Base-by-base conservation (phyloP, 495 filamentous ascomycete genomes). In the Sordaria brevicollis region DNA sequence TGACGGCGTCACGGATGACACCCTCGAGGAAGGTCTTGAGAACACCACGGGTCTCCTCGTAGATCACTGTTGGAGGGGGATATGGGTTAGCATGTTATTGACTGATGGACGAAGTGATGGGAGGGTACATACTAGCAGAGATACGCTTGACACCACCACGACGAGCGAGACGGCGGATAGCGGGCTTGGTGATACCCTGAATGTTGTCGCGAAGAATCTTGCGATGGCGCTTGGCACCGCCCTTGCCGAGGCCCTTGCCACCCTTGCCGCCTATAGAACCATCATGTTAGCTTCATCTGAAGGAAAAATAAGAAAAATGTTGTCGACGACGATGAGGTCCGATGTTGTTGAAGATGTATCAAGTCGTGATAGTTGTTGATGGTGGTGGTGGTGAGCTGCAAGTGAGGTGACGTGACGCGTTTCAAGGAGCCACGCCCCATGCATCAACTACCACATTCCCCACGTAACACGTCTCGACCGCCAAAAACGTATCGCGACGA, bases 61-160 rank as follows among this genome's bases (percentile, higher is more conserved):
- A 99, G 90, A 99, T 89, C 87, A 89, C 94, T 85, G 25, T 62
- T 17, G 72, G 74, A 79, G 19, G 15, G 49, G 17, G n/a, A n/a
- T n/a, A 81, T 87, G 73, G 5, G 49, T 87, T 87, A 70, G 86
- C 88, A 77, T 87, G 88, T 86, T 86, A 88, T 85, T 89, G 87
- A 80, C 88, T 85, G 84, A 85, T 85, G 66, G 85, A n/a, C n/a
- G 83, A 17, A 15, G 49, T 86, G 67, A 87, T 85, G 38, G 21
- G 13, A 36, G 13, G 68, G 29, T 49, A 76, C 78, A 43, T 88
- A 91, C 89, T 93, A 81, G 91, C 91, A 79, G 95, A 98, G 86
- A 99, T 99, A 97, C 95, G 95, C 93, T 99, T 97, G 87, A 97
- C 93, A 92, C 93, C 93, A 85, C 93, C 93, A 91, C 93, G 93